A percentile compares a stretch with the other conserved stretches of the same genome.
Evolutionary conservation across 805 yeast species (phyloP).

Genomic region (Pichia insulana): DNA sequence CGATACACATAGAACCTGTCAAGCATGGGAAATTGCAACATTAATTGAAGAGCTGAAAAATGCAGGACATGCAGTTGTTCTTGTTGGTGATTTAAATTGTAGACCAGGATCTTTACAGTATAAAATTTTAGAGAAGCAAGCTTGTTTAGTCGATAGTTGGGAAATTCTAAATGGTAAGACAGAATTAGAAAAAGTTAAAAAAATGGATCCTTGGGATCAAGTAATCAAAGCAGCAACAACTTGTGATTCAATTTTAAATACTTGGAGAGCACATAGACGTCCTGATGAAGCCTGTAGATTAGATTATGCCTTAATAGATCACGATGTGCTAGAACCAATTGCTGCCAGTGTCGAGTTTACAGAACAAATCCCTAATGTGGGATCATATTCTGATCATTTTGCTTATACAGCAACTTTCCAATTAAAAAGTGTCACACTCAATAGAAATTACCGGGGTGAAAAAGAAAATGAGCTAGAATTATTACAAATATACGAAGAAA

Average conservation of each 20-base stretch:
- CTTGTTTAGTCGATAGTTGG: constrained; percentile 79
- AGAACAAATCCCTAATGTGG: constrained; percentile 54
- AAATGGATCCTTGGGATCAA: constrained; percentile 51
- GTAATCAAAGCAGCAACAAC: constrained; percentile 72
- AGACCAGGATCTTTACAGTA: constrained; percentile 82
- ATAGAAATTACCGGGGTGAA: too few species aligned
- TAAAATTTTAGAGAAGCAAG: constrained; percentile 58
- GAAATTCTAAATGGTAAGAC: constrained; percentile 48
- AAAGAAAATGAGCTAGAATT: constrained; percentile 5
- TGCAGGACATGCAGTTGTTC: constrained; percentile 78
- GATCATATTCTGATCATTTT: constrained; percentile 89
- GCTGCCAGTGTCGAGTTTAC: constrained; percentile 70
- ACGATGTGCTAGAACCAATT: constrained; percentile 39
- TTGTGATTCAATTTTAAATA: constrained; percentile 78
- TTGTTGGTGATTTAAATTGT: constrained; percentile 91
- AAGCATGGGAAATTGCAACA: constrained; percentile 90
- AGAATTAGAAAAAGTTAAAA: constrained; percentile 33
- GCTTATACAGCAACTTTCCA: constrained; percentile 51
- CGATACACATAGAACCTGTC: constrained; percentile 82
- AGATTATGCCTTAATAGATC: constrained; percentile 81
- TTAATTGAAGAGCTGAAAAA: constrained; percentile 49
- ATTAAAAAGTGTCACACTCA: not conserved
- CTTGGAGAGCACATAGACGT: constrained; percentile 61
- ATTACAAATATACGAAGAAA: constrained; percentile 38
- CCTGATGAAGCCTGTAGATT: constrained; percentile 74